Base-by-base conservation (phyloP, 1,139 yeast genomes). In the Eremothecium cymbalariae region DNA sequence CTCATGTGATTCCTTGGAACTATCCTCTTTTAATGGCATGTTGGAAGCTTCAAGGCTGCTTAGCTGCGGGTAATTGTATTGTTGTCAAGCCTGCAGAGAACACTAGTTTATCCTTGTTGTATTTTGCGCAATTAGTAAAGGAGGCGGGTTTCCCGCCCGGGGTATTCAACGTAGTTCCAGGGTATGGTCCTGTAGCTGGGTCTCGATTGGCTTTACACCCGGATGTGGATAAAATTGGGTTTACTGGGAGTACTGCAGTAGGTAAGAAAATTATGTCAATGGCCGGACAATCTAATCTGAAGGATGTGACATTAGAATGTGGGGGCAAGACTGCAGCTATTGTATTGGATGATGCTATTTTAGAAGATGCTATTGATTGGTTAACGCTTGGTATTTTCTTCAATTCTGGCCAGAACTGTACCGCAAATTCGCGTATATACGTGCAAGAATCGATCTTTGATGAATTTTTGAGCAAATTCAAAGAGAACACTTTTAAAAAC, bases 341-440 rank as follows among this genome's bases (percentile, higher is more conserved):
- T 53, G 74, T 70, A 37, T 79, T 78, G 64, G 78, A 62, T 31
- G 95, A 72, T 55, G 83, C 85, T 15, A 86, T 85, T 53, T 59
- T 85, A 30, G 81, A 77, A 1, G 77, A 77, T 53, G 88, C 94
- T 26, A 86, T 81, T 23, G 80, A 80, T 54, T 83, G 94, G 80
- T 77, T 88, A 25, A 85, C 90, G 17, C 66, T 74, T 43, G 96
- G 95, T 48, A 75, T 86, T 42, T 77, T 83, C 70, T 71, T 69
- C 58, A 86, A 86, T 62, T 74, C 82, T 50, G 96, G 96, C 27
- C 96, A 86, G 61, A 80, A 86, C 37, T 86, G 96, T 65, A 84
- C 93, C 26, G 85, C 95, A 36, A 85, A 88, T 38, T 85, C 90
- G 42, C 70, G 96, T 45, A 70, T 85, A 25, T 80, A 80, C 47